Base-by-base conservation (phyloP, 768 basidiomycete species). In the Inosperma sp. region DNA sequence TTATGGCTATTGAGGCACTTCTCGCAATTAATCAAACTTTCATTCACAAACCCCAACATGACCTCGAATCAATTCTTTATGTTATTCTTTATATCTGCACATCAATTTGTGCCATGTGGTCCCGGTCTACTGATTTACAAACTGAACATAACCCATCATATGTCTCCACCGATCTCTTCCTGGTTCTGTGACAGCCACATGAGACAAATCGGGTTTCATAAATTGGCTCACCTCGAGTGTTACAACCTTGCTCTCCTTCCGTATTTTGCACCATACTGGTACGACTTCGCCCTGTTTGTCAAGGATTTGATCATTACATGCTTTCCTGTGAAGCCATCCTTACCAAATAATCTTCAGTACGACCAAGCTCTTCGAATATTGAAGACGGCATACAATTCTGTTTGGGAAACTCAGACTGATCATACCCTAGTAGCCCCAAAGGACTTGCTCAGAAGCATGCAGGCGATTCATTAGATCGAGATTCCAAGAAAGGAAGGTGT, bases 21-120 rank as follows among this genome's bases (percentile, higher is more conserved):
- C 45, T 47, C 35, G 45, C 33, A 34, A 46, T 10, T 16, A 25
- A 46, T 47, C 45, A 0, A 47, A 25, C 21, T 16, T 47, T 47
- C 2, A 34, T 47, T 34, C 45, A 47, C 45, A 35, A 47, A 47
- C 45, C 45, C 33, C 31, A 35, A 47, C 45, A 47, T 3, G 45
- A 47, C 16, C 10, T 47, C 14, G 45, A 47, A 12, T 47, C 33
- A 34, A 10, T 47, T 12, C 45, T 47, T 35, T 47, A 47, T 34
- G 26, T 47, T 47, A 47, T 47, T 16, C 45, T 47, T 4, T 35
- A 34, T 35, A 31, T 45, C 13, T 45, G 43, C 43, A 45, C 43
- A 31, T 31, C 33, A 21, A 5, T 21, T 14, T 22, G 7, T 2
- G 6, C n/a, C n/a, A n/a, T n/a, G n/a, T n/a, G n/a, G 29, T 5